A percentile compares a stretch with the other conserved stretches of the same genome.
Conservation (phyloP, 352 stramenopile genomes). For the Phytophthora fragariae region DNA sequence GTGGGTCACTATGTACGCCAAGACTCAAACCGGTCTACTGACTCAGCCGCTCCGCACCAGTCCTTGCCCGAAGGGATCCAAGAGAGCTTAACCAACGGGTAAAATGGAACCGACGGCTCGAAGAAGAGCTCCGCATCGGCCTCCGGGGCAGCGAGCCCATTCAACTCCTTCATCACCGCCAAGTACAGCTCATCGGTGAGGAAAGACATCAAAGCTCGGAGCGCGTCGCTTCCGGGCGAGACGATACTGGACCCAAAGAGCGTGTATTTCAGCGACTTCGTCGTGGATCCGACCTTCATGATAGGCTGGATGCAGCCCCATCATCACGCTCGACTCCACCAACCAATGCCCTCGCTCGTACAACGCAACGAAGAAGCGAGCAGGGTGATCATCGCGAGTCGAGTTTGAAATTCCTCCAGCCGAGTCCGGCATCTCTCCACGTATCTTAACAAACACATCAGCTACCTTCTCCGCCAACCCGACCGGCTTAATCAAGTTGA, state of each 20-base stretch:
- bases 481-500: neutral
- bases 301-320: too few species aligned
- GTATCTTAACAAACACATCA: neutral
- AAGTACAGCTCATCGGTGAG: neutral
- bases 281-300: too few species aligned
- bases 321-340: too few species aligned
- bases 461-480: neutral
- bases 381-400: too few species aligned
- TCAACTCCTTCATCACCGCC: neutral
- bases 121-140: neutral
- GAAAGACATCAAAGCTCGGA: neutral
- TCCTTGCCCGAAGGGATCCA: neutral
- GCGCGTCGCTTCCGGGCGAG: too few species aligned
- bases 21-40: neutral
- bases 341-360: too few species aligned
- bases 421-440: too few species aligned
- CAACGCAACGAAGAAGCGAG: too few species aligned
- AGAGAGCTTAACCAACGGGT: neutral
- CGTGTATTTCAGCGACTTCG: too few species aligned
- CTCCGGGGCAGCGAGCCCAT: too few species aligned
- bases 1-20: neutral
- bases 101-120: neutral
- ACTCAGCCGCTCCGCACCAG: neutral
- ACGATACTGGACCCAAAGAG: too few species aligned
- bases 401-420: too few species aligned